phyloP scores from a whole-genome alignment of 1,139 yeast genomes.

The Yamadazyma diddensiae region DNA sequence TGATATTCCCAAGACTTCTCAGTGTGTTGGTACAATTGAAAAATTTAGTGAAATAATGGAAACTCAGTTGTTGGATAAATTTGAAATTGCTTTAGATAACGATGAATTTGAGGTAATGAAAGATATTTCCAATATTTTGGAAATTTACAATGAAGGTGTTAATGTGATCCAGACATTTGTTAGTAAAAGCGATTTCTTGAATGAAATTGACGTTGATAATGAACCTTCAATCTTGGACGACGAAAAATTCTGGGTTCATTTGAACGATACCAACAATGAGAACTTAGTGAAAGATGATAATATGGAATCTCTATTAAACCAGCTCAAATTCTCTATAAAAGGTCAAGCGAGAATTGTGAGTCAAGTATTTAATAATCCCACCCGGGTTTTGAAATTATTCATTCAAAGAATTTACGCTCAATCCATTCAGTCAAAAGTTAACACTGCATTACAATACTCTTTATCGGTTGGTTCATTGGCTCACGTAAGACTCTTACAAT shows the following conservation, averaged over 20 bases:
- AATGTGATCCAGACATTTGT: conserved; percentile 82
- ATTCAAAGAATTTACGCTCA: conserved; percentile 79
- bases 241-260: conserved; percentile 35
- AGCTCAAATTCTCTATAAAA: conserved; percentile 45
- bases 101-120: conserved; percentile 63
- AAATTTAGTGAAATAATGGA: conserved; percentile 79
- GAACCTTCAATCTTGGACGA: conserved; percentile 34
- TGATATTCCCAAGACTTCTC: conserved; percentile 47
- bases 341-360: conserved; percentile 72
- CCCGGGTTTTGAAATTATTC: conserved; percentile 66
- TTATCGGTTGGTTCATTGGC: conserved; percentile 66
- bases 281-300: conserved; percentile 32
- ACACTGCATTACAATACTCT: conserved; percentile 61
- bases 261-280: conserved; percentile 35
- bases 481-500: conserved; percentile 73
- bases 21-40: conserved; percentile 56
- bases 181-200: conserved; percentile 73
- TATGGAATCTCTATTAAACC: conserved; percentile 31
- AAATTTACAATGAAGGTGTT: conserved; percentile 81
- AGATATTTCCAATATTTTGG: conserved; percentile 73
- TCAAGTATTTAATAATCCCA: conserved; percentile 67
- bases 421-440: conserved; percentile 65
- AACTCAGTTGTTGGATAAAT: conserved; percentile 54
- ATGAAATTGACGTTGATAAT: conserved; percentile 34
- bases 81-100: conserved; percentile 61